These are phyloP conservation scores for Fusarium sulawesiense DNA, from an alignment of 2,329 filamentous ascomycete species.

Conservation along the genomic window DNA sequence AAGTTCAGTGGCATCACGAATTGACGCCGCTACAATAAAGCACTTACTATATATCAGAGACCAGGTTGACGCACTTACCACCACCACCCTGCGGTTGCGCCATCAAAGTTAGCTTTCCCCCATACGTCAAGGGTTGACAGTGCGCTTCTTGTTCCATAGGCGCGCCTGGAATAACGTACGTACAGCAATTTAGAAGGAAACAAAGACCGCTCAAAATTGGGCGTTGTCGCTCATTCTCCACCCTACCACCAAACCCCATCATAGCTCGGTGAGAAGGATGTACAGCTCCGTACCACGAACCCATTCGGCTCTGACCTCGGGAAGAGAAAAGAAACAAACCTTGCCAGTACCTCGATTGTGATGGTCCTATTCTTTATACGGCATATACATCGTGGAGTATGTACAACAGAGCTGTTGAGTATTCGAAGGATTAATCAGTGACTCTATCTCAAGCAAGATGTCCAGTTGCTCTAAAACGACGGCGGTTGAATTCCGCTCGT, in stretches of 20 bases:
- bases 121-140: conserved; percentile 23
- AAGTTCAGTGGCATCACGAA: conserved; percentile 6
- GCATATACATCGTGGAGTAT: conserved; percentile 17
- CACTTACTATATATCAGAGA: conserved; percentile 14
- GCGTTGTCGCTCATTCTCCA: conserved; percentile 8
- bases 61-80: conserved; percentile 23
- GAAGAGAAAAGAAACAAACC: conserved; percentile 20
- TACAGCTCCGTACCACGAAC: conserved; percentile 7
- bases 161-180: conserved; percentile 31
- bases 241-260: conserved; percentile 7
- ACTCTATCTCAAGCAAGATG: background rate
- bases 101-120: conserved; percentile 24
- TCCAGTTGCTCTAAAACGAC: background rate
- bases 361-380: background rate
- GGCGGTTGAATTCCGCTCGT: conserved; percentile 21
- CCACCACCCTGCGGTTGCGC: conserved; percentile 17
- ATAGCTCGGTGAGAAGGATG: conserved; percentile 42
- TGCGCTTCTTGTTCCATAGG: conserved; percentile 34
- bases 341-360: conserved; percentile 10
- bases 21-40: conserved; percentile 29
- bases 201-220: conserved; percentile 28
- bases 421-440: background rate
- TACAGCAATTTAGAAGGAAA: conserved; percentile 14
- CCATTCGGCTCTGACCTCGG: conserved; percentile 36
- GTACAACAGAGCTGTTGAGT: conserved; percentile 36